Evolutionary conservation across 805 yeast species (phyloP).

Genomic region (Blastobotrys mokoenaii): DNA sequence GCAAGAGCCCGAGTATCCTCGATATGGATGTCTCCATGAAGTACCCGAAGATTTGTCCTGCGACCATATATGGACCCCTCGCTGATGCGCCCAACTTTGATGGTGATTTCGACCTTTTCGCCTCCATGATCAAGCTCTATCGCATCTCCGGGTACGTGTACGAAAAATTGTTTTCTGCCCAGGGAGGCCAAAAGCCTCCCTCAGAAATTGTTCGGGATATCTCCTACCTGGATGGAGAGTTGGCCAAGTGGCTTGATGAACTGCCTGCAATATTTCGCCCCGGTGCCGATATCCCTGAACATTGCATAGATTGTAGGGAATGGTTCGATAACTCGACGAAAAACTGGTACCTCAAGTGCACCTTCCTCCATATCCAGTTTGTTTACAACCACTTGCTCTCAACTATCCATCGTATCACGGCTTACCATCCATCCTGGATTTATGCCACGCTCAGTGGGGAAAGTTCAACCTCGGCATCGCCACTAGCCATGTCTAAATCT

Average conservation of each 20-base stretch:
- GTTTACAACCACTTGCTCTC: conserved; percentile 17
- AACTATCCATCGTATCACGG: conserved; percentile 15
- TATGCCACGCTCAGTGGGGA: conserved; percentile 8
- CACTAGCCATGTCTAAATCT: neutral
- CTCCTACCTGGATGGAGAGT: conserved; percentile 13
- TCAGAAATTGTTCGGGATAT: conserved; percentile 12
- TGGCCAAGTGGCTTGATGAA: conserved; percentile 16
- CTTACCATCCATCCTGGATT: conserved; percentile 20
- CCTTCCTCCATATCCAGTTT: conserved; percentile 12
- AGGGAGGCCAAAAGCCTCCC: conserved; percentile 8
- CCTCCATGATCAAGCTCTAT: conserved; percentile 5
- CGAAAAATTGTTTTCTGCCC: conserved; percentile 12
- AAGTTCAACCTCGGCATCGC: neutral
- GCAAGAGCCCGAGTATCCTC: conserved; percentile 40
- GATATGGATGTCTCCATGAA: conserved; percentile 14
- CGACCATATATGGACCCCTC: neutral
- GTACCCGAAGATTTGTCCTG: conserved; percentile 5
- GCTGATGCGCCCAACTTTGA: neutral
- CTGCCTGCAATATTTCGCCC: conserved; percentile 15
- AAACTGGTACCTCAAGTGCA: conserved; percentile 8
- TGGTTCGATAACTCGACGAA: neutral
- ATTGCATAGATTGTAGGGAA: neutral
- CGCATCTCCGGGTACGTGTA: conserved; percentile 11
- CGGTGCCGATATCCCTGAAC: conserved; percentile 5
- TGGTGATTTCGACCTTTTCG: conserved; percentile 2